phyloP scores from a whole-genome alignment of 768 basidiomycete species.

The Lentinula detonsa region DNA sequence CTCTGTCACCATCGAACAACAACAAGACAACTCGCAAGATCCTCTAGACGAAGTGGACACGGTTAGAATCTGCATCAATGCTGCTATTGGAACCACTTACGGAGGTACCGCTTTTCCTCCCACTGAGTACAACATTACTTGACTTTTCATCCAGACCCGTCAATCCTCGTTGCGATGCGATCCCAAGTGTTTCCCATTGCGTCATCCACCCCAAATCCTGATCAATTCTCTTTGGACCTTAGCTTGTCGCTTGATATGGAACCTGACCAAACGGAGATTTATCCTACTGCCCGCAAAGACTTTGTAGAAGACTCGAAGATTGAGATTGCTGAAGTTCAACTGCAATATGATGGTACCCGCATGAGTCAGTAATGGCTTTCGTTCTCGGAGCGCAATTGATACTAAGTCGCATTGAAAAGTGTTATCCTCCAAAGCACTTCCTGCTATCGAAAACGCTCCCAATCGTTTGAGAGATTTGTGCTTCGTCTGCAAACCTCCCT shows the following conservation, averaged over 20 bases:
- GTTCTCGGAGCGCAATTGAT: background rate
- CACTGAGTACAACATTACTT: background rate
- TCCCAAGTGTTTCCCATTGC: slow-evolving; percentile 42
- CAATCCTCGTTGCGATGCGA: slow-evolving; percentile 59
- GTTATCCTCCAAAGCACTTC: slow-evolving; percentile 26
- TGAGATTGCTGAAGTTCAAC: slow-evolving; percentile 53
- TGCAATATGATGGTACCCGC: slow-evolving; percentile 37
- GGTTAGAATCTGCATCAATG: slow-evolving; percentile 44
- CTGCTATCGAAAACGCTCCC: slow-evolving; percentile 32
- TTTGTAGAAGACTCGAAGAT: slow-evolving; percentile 57
- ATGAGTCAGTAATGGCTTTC: slow-evolving; percentile 33
- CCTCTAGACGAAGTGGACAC: slow-evolving; percentile 27
- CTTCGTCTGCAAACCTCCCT: slow-evolving; percentile 37
- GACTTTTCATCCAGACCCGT: slow-evolving; percentile 34
- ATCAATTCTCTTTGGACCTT: slow-evolving; percentile 37
- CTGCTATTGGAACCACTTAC: slow-evolving; percentile 56
- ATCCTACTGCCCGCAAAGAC: slow-evolving; percentile 39
- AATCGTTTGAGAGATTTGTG: slow-evolving; percentile 34
- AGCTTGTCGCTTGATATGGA: slow-evolving; percentile 27
- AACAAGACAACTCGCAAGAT: slow-evolving; percentile 23
- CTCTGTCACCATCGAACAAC: slow-evolving; percentile 29
- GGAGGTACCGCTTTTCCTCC: slow-evolving; percentile 33
- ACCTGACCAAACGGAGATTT: slow-evolving; percentile 18
- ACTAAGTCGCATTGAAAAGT: background rate
- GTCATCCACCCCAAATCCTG: slow-evolving; percentile 13